Evolutionary conservation across 768 basidiomycete species (phyloP).

Genomic region (Podaxis sp.): DNA sequence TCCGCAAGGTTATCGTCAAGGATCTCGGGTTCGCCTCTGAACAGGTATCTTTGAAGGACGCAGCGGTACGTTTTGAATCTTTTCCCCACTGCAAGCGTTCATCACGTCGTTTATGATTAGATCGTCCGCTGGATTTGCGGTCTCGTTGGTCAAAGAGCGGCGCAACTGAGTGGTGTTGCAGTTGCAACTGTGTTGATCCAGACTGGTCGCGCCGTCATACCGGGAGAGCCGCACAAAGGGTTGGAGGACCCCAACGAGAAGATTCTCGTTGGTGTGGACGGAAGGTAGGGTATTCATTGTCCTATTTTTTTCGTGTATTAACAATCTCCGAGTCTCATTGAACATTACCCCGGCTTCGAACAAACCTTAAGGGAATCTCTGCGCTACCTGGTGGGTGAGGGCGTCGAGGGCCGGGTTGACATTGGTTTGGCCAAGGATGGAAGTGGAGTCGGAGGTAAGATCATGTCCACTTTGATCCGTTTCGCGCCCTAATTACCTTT

Average conservation of each 20-base stretch:
- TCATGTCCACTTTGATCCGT: slow-evolving; percentile 7
- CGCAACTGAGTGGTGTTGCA: slow-evolving; percentile 80
- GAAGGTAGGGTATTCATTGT: slow-evolving; percentile 51
- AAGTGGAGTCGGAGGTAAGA: slow-evolving; percentile 93
- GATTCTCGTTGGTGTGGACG: slow-evolving; percentile 89
- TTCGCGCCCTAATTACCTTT: slow-evolving; percentile 10
- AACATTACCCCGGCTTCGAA: slow-evolving; percentile 90
- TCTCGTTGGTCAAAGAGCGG: slow-evolving; percentile 80
- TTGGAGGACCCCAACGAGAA: slow-evolving; percentile 37
- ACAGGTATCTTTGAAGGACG: slow-evolving; percentile 57
- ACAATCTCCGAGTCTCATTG: slow-evolving; percentile 61
- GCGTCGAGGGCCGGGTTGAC: slow-evolving; percentile 75
- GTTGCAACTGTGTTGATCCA: slow-evolving; percentile 85
- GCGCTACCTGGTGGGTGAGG: slow-evolving; percentile 70
- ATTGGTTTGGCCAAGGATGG: slow-evolving; percentile 97
- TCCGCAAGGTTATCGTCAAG: slow-evolving; percentile 60
- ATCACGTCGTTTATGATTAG: slow-evolving; percentile 34
- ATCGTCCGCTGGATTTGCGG: slow-evolving; percentile 80
- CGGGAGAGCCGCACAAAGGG: slow-evolving; percentile 30
- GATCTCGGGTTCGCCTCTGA: slow-evolving; percentile 57
- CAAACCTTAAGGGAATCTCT: slow-evolving; percentile 72
- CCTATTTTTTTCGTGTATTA: neutral
- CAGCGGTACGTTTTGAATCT: slow-evolving; percentile 36
- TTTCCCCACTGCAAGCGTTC: neutral
- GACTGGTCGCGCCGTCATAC: slow-evolving; percentile 63